Conservation (phyloP, 2,329 filamentous ascomycete species). For the Aspergillus texensis region DNA sequence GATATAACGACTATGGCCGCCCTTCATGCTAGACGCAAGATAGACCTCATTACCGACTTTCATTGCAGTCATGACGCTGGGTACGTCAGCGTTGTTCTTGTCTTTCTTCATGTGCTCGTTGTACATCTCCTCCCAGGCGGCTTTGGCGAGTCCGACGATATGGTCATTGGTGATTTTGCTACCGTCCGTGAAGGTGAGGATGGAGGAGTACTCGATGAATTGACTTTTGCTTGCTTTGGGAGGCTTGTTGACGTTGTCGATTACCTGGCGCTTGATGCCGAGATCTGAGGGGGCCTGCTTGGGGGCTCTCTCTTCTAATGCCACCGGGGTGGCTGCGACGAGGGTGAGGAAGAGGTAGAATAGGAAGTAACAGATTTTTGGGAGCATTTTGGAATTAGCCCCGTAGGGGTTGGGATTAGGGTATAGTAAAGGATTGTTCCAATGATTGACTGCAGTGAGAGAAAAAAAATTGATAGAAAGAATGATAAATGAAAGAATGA, state of each 20-base stretch:
- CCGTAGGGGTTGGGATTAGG: neutral
- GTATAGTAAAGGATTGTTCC: neutral
- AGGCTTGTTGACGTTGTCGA: neutral
- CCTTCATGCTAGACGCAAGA: conserved; percentile 1
- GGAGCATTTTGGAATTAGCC: neutral
- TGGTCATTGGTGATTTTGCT: neutral
- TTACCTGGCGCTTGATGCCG: neutral
- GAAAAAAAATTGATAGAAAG: too few relatives aligned
- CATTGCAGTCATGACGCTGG: neutral
- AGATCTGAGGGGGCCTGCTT: neutral
- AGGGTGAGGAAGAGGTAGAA: neutral
- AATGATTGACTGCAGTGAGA: neutral
- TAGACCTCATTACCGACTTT: neutral
- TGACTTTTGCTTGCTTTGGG: neutral
- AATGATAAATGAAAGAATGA: neutral
- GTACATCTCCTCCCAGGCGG: neutral
- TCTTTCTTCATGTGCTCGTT: neutral
- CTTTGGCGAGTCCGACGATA: neutral
- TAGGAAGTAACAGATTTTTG: conserved; percentile 2
- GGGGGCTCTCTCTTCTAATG: neutral
- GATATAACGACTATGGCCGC: neutral
- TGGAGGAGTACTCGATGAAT: neutral
- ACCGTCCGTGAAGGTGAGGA: neutral
- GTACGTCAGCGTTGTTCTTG: neutral
- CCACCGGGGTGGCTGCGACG: neutral